Evolutionary conservation across 2,329 filamentous ascomycete genomes (phyloP).

Genomic region (Aspergillus pseudonomiae): DNA sequence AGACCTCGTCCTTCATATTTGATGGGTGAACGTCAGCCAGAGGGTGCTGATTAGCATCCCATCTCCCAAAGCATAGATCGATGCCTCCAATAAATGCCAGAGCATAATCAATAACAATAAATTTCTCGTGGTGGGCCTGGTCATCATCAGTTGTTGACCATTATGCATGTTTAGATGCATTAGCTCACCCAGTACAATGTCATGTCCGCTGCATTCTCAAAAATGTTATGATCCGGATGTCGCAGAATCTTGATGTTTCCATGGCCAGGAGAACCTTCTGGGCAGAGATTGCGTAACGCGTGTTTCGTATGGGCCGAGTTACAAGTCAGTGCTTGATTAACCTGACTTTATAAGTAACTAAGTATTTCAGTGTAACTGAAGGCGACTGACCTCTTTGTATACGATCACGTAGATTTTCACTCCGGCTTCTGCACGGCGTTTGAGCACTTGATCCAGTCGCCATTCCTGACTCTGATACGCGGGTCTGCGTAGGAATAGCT

Average conservation of each 20-base stretch:
- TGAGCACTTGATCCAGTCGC: conserved; percentile 82
- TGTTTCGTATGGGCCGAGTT: conserved; percentile 94
- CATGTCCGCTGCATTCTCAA: conserved; percentile 93
- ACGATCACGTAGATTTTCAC: conserved; percentile 94
- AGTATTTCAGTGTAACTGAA: background rate
- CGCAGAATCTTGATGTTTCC: conserved; percentile 89
- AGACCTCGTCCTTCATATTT: conserved; percentile 79
- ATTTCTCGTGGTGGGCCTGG: conserved; percentile 91
- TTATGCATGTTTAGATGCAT: background rate
- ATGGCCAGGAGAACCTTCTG: conserved; percentile 76
- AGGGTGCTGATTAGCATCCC: conserved; percentile 84
- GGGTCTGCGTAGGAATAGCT: conserved; percentile 80
- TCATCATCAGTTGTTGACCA: conserved; percentile 10
- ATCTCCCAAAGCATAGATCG: conserved; percentile 93
- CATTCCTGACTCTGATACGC: conserved; percentile 82
- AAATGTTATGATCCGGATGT: conserved; percentile 92
- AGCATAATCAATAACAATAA: conserved; percentile 90
- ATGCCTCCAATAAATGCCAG: conserved; percentile 92
- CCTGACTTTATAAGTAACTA: conserved; percentile 35
- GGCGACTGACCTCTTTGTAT: conserved; percentile 71
- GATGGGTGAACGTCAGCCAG: conserved; percentile 86
- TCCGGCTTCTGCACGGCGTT: conserved; percentile 84
- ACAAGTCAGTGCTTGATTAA: conserved; percentile 79
- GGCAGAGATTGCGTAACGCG: conserved; percentile 76
- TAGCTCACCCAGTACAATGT: conserved; percentile 79